Percentiles rank a stretch among this genome's conserved stretches.
phyloP scores from a whole-genome alignment of 164 flowering plant species.

The Aristolochia californica region DNA sequence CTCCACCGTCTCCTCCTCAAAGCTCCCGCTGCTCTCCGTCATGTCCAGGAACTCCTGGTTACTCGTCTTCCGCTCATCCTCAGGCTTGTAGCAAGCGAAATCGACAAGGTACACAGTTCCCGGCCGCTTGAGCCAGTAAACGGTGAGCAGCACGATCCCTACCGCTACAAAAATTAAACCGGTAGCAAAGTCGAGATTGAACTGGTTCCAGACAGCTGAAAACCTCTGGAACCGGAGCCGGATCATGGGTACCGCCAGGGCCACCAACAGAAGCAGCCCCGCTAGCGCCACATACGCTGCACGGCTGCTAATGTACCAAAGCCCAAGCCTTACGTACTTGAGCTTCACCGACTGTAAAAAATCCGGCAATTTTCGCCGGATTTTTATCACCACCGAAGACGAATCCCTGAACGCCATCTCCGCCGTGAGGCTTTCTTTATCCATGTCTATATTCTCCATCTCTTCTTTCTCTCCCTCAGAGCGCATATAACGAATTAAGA shows the following conservation, averaged over 20 bases:
- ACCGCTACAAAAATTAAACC: neutral
- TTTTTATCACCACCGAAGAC: constrained; percentile 60
- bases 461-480: neutral
- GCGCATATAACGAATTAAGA: no score
- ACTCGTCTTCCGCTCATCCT: constrained; percentile 45
- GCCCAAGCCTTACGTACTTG: constrained; percentile 72
- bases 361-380: constrained; percentile 46
- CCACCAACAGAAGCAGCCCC: neutral
- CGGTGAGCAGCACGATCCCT: constrained; percentile 5
- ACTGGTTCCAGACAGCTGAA: no score
- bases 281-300: neutral
- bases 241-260: neutral
- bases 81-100: constrained; percentile 68
- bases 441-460: constrained; percentile 50
- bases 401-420: constrained; percentile 69
- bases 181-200: neutral
- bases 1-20: constrained; percentile 39
- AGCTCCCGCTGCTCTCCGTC: constrained; percentile 48
- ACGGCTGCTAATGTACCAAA: constrained; percentile 26
- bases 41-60: constrained; percentile 43
- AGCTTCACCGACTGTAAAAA: constrained; percentile 77
- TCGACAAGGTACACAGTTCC: constrained; percentile 55
- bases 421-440: constrained; percentile 68
- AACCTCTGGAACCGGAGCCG: neutral
- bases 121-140: constrained; percentile 44